A percentile compares a stretch with the other conserved stretches of the same genome.
These are phyloP conservation scores for Ustilago esculenta DNA, from an alignment of 1,284 basidiomycete species.

Conservation along the genomic window DNA sequence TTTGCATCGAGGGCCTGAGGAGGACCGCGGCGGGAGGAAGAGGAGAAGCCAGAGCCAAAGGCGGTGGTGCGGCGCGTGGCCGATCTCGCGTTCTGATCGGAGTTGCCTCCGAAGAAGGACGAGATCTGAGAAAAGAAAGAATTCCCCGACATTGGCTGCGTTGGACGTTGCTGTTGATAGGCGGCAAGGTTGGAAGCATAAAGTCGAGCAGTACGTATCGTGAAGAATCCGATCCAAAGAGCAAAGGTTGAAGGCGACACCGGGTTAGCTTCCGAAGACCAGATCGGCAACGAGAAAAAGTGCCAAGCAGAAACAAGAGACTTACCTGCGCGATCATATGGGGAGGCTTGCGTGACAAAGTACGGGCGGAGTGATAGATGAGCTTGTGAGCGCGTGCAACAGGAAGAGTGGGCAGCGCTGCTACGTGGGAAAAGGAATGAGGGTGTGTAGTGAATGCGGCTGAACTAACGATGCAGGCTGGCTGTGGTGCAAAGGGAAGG, in stretches of 20 bases:
- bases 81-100: neutral
- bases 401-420: too few relatives aligned
- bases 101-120: constrained; percentile 52
- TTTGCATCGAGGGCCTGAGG: constrained; percentile 34
- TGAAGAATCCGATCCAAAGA: too few relatives aligned
- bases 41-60: constrained; percentile 41
- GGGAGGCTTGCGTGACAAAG: neutral
- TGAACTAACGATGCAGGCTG: neutral
- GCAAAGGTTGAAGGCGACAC: neutral
- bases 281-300: too few relatives aligned
- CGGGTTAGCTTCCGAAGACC: too few relatives aligned
- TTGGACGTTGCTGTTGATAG: constrained; percentile 30
- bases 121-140: constrained; percentile 57
- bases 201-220: too few relatives aligned
- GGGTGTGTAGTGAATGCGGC: too few relatives aligned
- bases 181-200: too few relatives aligned
- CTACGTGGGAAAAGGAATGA: too few relatives aligned
- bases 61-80: constrained; percentile 26
- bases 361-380: too few relatives aligned
- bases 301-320: neutral
- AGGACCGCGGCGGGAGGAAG: constrained; percentile 48
- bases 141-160: constrained; percentile 36
- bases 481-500: too few relatives aligned
- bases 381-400: too few relatives aligned
- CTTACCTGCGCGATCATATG: constrained; percentile 35